These are phyloP conservation scores for Teunomyces tritomae DNA, from an alignment of 805 yeast genomes.

Conservation along the genomic window DNA sequence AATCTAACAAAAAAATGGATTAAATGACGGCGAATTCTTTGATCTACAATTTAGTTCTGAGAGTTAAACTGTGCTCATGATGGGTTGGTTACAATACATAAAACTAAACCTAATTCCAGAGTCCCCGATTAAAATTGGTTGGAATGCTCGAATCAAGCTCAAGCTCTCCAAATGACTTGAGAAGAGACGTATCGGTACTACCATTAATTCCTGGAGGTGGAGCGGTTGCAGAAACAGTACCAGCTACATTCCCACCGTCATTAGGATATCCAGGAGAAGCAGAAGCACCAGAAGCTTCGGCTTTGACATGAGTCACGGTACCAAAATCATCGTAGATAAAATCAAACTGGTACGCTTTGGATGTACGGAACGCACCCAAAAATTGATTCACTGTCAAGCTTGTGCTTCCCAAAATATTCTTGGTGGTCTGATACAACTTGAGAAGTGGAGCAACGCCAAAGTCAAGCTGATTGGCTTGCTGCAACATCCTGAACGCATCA, in stretches of 20 bases:
- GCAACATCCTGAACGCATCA: slow-evolving; percentile 37
- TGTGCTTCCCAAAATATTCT: slow-evolving; percentile 25
- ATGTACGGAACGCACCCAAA: slow-evolving; percentile 23
- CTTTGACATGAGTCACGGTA: slow-evolving; percentile 42
- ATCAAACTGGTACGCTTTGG: slow-evolving; percentile 37
- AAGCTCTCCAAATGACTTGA: slow-evolving; percentile 1
- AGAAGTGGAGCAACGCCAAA: slow-evolving; percentile 35
- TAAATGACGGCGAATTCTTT: background rate
- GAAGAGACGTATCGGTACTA: background rate
- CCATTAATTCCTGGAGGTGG: no score
- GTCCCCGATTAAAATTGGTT: background rate
- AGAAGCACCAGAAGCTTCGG: slow-evolving; percentile 5
- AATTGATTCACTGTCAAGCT: slow-evolving; percentile 31
- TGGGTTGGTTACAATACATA: background rate
- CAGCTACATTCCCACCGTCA: no score
- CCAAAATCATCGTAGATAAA: slow-evolving; percentile 46
- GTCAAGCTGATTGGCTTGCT: slow-evolving; percentile 33
- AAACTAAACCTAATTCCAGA: slow-evolving; percentile 1
- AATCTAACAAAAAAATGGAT: no score
- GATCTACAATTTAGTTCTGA: background rate
- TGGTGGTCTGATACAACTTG: slow-evolving; percentile 32
- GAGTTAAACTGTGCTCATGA: background rate
- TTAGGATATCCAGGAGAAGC: no score
- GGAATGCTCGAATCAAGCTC: background rate
- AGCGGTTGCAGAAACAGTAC: no score